These are phyloP conservation scores for Phytophthora cactorum DNA, from an alignment of 352 stramenopile species.

Conservation along the genomic window DNA sequence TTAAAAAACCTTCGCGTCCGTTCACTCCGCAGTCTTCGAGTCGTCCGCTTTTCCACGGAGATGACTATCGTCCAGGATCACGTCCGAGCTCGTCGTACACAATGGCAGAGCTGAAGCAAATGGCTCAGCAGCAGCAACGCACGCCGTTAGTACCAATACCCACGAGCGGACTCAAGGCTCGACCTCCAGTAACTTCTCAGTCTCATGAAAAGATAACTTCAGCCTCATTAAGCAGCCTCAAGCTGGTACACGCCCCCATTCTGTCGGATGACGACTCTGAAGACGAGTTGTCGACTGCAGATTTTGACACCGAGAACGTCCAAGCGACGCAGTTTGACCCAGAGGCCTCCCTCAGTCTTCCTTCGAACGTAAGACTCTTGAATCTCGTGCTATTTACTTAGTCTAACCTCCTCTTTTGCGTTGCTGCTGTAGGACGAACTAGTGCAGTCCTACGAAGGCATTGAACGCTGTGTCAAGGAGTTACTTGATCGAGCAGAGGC, in stretches of 20 bases:
- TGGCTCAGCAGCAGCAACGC: constrained; percentile 37
- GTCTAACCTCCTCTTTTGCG: constrained; percentile 2
- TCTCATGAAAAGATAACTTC: background rate
- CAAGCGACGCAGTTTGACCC: constrained; percentile 35
- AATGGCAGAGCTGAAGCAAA: constrained; percentile 45
- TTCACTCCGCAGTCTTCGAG: constrained; percentile 70
- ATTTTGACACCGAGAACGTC: background rate
- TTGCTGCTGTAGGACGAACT: constrained; percentile 36
- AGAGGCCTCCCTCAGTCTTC: constrained; percentile 57
- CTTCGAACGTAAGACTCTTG: constrained; percentile 40
- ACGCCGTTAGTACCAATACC: constrained; percentile 16
- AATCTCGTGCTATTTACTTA: background rate
- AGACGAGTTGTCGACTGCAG: background rate
- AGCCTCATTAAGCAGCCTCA: constrained; percentile 28
- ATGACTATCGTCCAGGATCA: constrained; percentile 76
- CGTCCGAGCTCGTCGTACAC: constrained; percentile 75
- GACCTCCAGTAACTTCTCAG: background rate
- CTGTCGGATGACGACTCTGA: constrained; percentile 24
- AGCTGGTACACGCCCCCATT: constrained; percentile 54
- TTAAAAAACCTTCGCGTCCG: constrained; percentile 84
- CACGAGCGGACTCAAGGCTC: constrained; percentile 13
- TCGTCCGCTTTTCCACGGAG: constrained; percentile 73
- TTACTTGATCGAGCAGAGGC: constrained; percentile 17
- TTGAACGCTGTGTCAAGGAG: constrained; percentile 37
- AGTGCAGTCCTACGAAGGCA: constrained; percentile 19